Percentiles rank a stretch among this genome's conserved stretches.
phyloP scores from a whole-genome alignment of 768 basidiomycete species.

The Dacryopinax primogenitus region DNA sequence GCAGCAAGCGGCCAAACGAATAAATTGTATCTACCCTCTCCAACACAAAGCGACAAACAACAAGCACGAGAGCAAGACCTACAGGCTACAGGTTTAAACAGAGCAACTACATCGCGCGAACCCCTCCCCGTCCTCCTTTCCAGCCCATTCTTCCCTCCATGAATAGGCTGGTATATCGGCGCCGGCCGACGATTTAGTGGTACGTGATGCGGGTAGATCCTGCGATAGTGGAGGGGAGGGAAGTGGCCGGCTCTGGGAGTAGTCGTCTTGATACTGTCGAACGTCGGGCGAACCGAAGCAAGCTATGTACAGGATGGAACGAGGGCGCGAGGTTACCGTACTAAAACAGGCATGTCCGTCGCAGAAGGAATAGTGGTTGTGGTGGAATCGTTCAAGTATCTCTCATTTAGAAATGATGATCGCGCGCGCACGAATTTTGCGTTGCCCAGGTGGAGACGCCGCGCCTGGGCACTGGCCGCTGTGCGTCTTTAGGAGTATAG shows the following conservation, averaged over 20 bases:
- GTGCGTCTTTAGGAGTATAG: neutral
- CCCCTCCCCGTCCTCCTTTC: too few relatives aligned
- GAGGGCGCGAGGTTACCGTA: neutral
- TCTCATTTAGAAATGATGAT: neutral
- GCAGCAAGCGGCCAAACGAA: too few relatives aligned
- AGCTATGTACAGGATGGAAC: neutral
- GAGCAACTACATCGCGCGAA: too few relatives aligned
- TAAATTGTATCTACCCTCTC: too few relatives aligned
- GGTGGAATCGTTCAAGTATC: neutral
- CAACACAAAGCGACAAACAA: too few relatives aligned
- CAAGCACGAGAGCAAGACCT: too few relatives aligned
- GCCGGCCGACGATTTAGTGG: neutral
- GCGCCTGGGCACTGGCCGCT: neutral
- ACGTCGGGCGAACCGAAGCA: neutral
- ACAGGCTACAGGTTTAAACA: too few relatives aligned
- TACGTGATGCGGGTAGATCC: neutral
- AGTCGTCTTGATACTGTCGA: neutral
- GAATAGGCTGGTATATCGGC: neutral
- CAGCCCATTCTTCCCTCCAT: too few relatives aligned
- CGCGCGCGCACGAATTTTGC: neutral
- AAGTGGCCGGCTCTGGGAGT: neutral
- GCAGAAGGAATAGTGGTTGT: slow-evolving; percentile 3
- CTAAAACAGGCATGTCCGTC: too few relatives aligned
- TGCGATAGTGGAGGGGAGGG: neutral
- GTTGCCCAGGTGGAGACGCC: neutral